Conservation (phyloP, 73 alveolate species). For the Paramecium primaurelia region DNA sequence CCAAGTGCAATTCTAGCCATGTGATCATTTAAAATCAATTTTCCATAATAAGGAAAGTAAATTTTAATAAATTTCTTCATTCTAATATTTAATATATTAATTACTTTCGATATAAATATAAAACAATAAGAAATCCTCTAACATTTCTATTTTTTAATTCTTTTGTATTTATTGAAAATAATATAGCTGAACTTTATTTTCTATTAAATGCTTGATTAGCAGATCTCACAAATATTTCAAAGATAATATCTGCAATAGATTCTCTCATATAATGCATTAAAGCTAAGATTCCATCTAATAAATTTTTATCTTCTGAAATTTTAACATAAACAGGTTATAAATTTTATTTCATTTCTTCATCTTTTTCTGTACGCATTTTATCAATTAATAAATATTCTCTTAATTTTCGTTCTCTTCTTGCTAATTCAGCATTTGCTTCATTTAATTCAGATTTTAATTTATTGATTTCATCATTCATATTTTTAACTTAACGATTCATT, state of each 20-base stretch:
- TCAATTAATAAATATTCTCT: conserved; percentile 37
- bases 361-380: conserved; percentile 12
- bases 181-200: neutral
- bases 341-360: conserved; percentile 43
- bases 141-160: conserved; percentile 39
- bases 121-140: conserved; percentile 5
- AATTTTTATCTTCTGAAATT: conserved; percentile 36
- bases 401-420: neutral
- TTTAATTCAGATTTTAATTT: neutral
- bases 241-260: conserved; percentile 16
- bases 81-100: neutral
- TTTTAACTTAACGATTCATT: neutral
- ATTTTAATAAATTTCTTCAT: conserved; percentile 26
- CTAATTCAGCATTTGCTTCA: conserved; percentile 38
- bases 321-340: conserved; percentile 25
- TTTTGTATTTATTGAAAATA: conserved; percentile 32
- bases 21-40: conserved; percentile 33
- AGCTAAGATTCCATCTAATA: conserved; percentile 41
- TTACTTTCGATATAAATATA: conserved; percentile 9
- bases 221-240: conserved; percentile 36
- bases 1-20: conserved; percentile 46
- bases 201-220: conserved; percentile 40
- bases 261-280: conserved; percentile 47
- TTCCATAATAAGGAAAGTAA: conserved; percentile 48
- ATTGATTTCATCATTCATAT: neutral